Evolutionary conservation across 768 basidiomycete species (phyloP), one percentile per base, ranked within the genome.

Genomic region (Tulasnella sp.): DNA sequence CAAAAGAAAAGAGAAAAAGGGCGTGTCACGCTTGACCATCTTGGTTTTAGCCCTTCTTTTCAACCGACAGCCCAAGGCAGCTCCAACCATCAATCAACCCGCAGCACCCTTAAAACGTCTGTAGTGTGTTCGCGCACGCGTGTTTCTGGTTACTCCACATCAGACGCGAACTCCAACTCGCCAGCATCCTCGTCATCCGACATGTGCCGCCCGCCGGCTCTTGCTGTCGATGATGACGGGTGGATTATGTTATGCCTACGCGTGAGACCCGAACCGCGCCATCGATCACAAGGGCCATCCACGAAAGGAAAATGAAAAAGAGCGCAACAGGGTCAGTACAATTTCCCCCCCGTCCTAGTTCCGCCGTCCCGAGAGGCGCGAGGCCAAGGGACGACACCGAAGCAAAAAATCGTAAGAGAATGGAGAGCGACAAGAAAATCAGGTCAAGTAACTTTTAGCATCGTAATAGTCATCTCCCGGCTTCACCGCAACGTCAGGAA

Each of bases 161-260:
- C 73, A 29, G 73, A 74, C 73, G 73, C 73, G 22, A 74, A 74
- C 54, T 74, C 73, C 73, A 74, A 74, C 52, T 74, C 52, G 12
- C 37, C 49, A 36, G 31, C 19, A 9, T 74, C 73, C 37, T 74
- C 73, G 25, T 74, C 73, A 49, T 38, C 45, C 36, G 71, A 72
- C 42, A 22, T 31, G 29, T 72, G 38, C 17, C 42, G 40, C 36
- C 73, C 73, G 54, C 73, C 69, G 69, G 29, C 37, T 34, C 11
- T 42, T 36, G 22, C 52, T 11, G 45, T 38, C 38, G 70, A 71
- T 37, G 52, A 74, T 52, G 73, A 58, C 52, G 73, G 36, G 37
- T 74, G 45, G 36, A 74, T 52, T 49, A 74, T 74, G 49, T 74
- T 42, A 39, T 74, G 52, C 38, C 73, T 74, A 29, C 6, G 12